Evolutionary conservation across 176 grass and related monocot species (phyloP).

Genomic region (Coix lacrymajobi): DNA sequence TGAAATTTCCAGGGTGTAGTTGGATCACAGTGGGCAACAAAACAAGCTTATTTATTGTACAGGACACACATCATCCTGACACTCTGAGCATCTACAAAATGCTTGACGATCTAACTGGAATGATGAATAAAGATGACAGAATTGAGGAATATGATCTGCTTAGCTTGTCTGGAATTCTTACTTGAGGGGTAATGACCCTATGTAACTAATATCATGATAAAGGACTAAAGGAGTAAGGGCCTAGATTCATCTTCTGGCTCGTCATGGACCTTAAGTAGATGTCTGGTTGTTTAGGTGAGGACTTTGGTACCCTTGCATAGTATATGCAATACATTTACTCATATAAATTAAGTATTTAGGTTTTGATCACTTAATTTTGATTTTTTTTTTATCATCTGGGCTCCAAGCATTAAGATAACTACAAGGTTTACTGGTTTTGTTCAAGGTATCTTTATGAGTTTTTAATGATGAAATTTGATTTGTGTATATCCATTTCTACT

Average conservation of each 20-base stretch:
- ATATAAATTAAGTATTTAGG: not conserved
- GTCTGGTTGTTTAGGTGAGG: not conserved
- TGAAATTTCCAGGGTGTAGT: slow-evolving; percentile 61
- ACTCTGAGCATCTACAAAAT: slow-evolving; percentile 34
- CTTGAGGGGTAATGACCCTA: not conserved
- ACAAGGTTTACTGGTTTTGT: not conserved
- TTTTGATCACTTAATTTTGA: slow-evolving; percentile 6
- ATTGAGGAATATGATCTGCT: slow-evolving; percentile 27
- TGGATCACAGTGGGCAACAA: slow-evolving; percentile 62
- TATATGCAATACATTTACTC: not conserved
- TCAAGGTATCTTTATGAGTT: not conserved
- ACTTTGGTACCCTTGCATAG: not conserved
- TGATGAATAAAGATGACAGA: slow-evolving; percentile 43
- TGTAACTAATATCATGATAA: slow-evolving; percentile 1
- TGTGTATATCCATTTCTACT: not conserved
- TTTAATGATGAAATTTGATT: not conserved
- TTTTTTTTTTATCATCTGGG: not conserved
- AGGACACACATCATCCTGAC: slow-evolving; percentile 54
- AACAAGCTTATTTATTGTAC: slow-evolving; percentile 51
- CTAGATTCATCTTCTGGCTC: not conserved
- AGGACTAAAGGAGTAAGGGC: not conserved
- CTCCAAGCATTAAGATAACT: not conserved
- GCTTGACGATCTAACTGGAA: slow-evolving; percentile 40
- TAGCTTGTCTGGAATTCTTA: slow-evolving; percentile 19
- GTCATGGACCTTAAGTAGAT: not conserved